phyloP scores from a whole-genome alignment of 75 land plant genomes.

The Selaginella moellendorffii region DNA sequence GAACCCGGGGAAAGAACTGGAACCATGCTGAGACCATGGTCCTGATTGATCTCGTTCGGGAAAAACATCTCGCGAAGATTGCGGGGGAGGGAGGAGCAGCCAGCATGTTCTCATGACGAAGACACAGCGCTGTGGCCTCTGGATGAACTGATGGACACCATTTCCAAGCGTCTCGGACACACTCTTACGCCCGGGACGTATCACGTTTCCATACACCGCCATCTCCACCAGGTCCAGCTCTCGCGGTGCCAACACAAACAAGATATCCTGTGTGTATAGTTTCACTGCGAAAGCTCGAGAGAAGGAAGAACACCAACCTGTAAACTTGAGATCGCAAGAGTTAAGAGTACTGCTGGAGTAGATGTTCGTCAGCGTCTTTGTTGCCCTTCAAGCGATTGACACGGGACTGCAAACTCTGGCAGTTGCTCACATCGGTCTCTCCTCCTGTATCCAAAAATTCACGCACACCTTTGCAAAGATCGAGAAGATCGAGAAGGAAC shows the following conservation, averaged over 20 bases:
- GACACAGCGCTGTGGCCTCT: no score
- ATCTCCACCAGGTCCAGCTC: conserved; percentile 94
- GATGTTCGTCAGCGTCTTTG: conserved; percentile 32
- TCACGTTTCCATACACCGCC: conserved; percentile 95
- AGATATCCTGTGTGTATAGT: conserved; percentile 52
- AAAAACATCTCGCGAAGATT: no score
- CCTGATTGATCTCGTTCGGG: no score
- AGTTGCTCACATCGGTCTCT: conserved; percentile 60
- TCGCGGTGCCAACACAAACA: conserved; percentile 39
- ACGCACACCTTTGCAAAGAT: not conserved
- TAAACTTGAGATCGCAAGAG: conserved; percentile 81
- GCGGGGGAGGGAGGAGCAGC: no score
- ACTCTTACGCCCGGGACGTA: conserved; percentile 84
- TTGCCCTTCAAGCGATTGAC: conserved; percentile 76
- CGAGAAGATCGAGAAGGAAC: conserved; percentile 22
- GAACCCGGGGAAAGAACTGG: no score
- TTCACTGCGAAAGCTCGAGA: no score
- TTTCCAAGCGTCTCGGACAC: conserved; percentile 75
- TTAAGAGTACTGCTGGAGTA: conserved; percentile 55
- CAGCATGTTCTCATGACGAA: no score
- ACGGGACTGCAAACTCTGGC: conserved; percentile 88
- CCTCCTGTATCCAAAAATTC: conserved; percentile 42
- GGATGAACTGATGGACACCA: no score
- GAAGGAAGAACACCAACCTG: conserved; percentile 42
- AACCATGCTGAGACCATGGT: no score